phyloP scores from a whole-genome alignment of 169 alveolate species.

The Theileria parva region DNA sequence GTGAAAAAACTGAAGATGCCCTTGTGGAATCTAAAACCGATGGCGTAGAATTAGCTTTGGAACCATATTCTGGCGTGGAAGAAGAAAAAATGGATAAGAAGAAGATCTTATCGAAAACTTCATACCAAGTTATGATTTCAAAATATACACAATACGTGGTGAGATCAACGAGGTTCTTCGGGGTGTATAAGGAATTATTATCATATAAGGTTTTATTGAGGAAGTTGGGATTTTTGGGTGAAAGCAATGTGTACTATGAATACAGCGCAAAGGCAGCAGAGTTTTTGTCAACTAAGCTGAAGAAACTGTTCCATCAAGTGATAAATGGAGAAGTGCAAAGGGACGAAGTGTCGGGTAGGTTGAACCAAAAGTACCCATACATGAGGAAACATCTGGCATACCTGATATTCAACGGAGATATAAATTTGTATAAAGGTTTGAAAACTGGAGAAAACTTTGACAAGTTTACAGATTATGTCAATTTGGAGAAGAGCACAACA shows the following conservation, averaged over 20 bases:
- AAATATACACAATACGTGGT: constrained; percentile 4
- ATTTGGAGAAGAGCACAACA: constrained; percentile 28
- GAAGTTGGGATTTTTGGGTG: not conserved
- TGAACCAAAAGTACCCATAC: constrained; percentile 30
- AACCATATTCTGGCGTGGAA: not conserved
- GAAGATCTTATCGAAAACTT: not conserved
- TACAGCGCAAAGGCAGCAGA: not conserved
- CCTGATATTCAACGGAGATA: constrained; percentile 21
- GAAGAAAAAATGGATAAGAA: not conserved
- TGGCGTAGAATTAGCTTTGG: not conserved
- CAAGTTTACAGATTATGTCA: constrained; percentile 3
- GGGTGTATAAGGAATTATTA: constrained; percentile 24
- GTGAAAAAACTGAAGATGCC: not conserved
- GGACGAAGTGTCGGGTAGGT: not conserved
- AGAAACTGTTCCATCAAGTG: constrained; percentile 18
- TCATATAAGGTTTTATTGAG: constrained; percentile 25
- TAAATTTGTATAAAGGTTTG: not conserved
- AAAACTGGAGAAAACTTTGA: not conserved
- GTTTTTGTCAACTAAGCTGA: constrained; percentile 3
- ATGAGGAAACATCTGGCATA: constrained; percentile 42
- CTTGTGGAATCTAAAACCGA: not conserved
- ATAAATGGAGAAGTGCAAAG: constrained; percentile 10
- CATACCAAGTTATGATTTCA: constrained; percentile 13
- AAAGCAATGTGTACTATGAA: not conserved
- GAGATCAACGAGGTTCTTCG: not conserved